These are phyloP conservation scores for Atalantia buxifolia DNA, from an alignment of 345 rosid species.

Conservation along the genomic window DNA sequence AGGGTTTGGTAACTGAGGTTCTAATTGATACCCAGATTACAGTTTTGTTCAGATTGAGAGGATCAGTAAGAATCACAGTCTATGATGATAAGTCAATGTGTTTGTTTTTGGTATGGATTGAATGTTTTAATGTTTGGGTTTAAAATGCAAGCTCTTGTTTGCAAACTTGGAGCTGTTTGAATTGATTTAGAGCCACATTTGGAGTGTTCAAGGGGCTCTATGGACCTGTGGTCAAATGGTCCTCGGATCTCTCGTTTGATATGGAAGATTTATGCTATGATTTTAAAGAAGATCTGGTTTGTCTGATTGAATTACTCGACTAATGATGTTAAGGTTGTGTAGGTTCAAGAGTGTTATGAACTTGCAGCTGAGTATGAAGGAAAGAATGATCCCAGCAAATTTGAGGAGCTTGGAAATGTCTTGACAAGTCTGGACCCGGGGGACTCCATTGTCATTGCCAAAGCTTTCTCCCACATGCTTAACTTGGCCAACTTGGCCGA, in stretches of 20 bases:
- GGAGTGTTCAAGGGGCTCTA: not conserved
- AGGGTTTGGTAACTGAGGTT: not conserved
- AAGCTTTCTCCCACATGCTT: slow-evolving; percentile 95
- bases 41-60: not conserved
- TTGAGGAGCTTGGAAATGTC: slow-evolving; percentile 85
- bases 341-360: slow-evolving; percentile 98
- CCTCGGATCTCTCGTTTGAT: not conserved
- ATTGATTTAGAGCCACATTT: not conserved
- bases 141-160: not conserved
- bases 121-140: not conserved
- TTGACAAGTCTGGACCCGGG: slow-evolving; percentile 93
- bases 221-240: not conserved
- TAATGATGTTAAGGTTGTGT: slow-evolving; percentile 14
- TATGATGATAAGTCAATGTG: not conserved
- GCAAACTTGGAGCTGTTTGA: not conserved
- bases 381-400: slow-evolving; percentile 61
- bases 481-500: slow-evolving; percentile 97
- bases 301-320: not conserved
- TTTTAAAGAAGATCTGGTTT: slow-evolving; percentile 7
- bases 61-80: not conserved
- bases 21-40: not conserved
- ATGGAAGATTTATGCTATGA: not conserved
- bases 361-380: slow-evolving; percentile 96
- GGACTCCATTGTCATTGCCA: slow-evolving; percentile 88
- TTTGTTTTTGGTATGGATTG: not conserved